Conservation (phyloP, 1,284 basidiomycete genomes). For the Xerocomus tenax region DNA sequence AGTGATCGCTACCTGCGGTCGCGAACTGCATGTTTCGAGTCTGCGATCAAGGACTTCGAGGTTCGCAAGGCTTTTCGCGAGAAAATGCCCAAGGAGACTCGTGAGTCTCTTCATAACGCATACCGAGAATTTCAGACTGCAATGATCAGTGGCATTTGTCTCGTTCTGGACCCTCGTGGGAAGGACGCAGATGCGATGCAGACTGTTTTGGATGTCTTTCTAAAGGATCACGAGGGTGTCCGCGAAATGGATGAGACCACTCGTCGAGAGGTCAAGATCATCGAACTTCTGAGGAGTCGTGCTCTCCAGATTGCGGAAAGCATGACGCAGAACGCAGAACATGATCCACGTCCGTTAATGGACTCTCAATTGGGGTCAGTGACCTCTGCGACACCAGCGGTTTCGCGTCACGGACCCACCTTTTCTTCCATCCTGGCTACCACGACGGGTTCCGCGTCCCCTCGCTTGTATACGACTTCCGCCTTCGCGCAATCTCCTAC, state of each 20-base stretch:
- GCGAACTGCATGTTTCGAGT: constrained; percentile 69
- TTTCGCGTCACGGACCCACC: constrained; percentile 26
- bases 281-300: constrained; percentile 67
- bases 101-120: constrained; percentile 64
- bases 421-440: constrained; percentile 35
- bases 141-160: constrained; percentile 79
- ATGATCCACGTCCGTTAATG: constrained; percentile 18
- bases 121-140: constrained; percentile 79
- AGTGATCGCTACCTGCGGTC: constrained; percentile 72
- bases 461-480: constrained; percentile 25
- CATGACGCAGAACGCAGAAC: constrained; percentile 16
- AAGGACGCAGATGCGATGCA: constrained; percentile 63
- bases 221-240: constrained; percentile 61
- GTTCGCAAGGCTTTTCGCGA: constrained; percentile 61
- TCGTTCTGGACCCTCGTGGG: constrained; percentile 68
- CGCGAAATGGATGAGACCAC: constrained; percentile 74
- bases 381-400: constrained; percentile 28
- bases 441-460: constrained; percentile 23
- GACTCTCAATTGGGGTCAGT: constrained; percentile 45
- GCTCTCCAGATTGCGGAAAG: constrained; percentile 46
- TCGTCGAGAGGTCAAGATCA: constrained; percentile 67
- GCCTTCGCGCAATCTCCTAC: constrained; percentile 45
- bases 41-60: constrained; percentile 67
- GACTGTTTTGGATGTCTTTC: constrained; percentile 66
- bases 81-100: constrained; percentile 50